phyloP scores from a whole-genome alignment of 2,329 filamentous ascomycete species.

The Colletotrichum phormii region DNA sequence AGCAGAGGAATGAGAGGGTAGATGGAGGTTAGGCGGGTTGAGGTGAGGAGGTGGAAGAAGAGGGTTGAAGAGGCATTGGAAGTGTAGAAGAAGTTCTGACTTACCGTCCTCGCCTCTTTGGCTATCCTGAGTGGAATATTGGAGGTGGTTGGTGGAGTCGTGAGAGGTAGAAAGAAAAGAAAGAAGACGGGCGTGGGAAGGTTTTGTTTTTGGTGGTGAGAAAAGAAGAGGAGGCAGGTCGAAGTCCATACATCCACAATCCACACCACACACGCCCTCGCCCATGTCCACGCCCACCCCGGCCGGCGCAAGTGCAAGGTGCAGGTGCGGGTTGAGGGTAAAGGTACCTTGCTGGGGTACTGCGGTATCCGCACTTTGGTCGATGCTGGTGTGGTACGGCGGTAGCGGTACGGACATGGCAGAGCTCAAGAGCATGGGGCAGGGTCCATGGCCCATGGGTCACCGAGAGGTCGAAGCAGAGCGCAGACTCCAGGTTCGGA shows the following conservation, averaged over 20 bases:
- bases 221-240: conserved; percentile 39
- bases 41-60: conserved; percentile 13
- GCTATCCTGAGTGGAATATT: conserved; percentile 37
- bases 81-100: conserved; percentile 32
- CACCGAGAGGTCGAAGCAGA: conserved; percentile 18
- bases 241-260: conserved; percentile 31
- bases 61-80: conserved; percentile 33
- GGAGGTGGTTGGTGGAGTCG: conserved; percentile 50
- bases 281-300: conserved; percentile 20
- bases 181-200: conserved; percentile 38
- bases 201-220: conserved; percentile 40
- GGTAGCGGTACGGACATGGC: conserved; percentile 25
- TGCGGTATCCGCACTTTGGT: conserved; percentile 29
- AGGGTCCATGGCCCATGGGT: conserved; percentile 13
- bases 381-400: conserved; percentile 9
- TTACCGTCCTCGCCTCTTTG: conserved; percentile 39
- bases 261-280: conserved; percentile 3
- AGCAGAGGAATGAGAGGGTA: conserved; percentile 18
- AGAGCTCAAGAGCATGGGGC: conserved; percentile 14
- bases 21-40: not conserved
- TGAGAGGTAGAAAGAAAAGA: conserved; percentile 47
- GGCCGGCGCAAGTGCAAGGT: conserved; percentile 29
- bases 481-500: not conserved
- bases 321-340: conserved; percentile 11
- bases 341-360: conserved; percentile 24